Conservation (phyloP, 78 protist genomes). For the Dictyostelium firmibasis region DNA sequence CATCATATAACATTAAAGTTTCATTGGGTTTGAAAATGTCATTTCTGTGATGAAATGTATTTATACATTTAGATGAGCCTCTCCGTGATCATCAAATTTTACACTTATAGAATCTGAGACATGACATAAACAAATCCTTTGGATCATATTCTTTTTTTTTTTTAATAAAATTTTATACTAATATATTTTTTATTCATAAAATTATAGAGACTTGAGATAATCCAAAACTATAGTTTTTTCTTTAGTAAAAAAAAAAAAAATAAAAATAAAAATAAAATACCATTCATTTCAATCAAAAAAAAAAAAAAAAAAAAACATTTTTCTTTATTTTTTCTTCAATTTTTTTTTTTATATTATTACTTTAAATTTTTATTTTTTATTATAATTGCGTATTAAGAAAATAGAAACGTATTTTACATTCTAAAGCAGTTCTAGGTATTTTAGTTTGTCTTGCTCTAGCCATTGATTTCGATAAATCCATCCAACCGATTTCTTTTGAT, state of each 20-base stretch:
- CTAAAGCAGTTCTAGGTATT: slow-evolving; percentile 66
- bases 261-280: too few species aligned
- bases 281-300: too few species aligned
- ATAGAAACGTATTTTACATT: slow-evolving; percentile 38
- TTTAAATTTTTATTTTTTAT: too few species aligned
- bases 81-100: not conserved
- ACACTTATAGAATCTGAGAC: not conserved
- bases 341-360: too few species aligned
- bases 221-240: too few species aligned
- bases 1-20: too few species aligned
- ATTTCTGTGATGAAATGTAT: not conserved
- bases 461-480: slow-evolving; percentile 68
- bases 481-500: slow-evolving; percentile 37
- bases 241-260: too few species aligned
- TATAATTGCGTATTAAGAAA: not conserved
- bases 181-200: too few species aligned
- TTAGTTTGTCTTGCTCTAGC: slow-evolving; percentile 73
- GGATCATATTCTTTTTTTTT: too few species aligned
- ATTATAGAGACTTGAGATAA: too few species aligned
- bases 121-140: not conserved
- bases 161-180: not conserved
- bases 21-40: not conserved
- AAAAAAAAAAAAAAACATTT: too few species aligned
- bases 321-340: too few species aligned
- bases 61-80: not conserved